phyloP scores from a whole-genome alignment of 2,329 filamentous ascomycete species.

The Anisogramma anomala region DNA sequence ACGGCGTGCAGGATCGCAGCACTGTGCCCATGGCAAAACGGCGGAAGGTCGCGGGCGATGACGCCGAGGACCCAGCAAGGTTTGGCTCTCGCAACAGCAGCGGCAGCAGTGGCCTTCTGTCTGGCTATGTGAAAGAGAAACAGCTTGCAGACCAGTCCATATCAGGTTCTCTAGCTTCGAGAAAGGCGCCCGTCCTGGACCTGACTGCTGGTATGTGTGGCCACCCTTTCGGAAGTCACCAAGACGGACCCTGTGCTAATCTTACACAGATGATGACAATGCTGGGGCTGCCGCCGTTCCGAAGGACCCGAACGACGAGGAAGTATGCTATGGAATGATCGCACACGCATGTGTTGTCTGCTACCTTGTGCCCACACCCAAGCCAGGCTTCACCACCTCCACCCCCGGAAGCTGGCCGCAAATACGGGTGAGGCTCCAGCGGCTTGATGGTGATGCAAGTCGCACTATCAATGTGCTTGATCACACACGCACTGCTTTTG shows the following conservation, averaged over 20 bases:
- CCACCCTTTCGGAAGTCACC: not conserved
- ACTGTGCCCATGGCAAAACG: constrained; percentile 52
- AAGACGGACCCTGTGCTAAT: constrained; percentile 10
- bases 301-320: constrained; percentile 50
- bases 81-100: constrained; percentile 31
- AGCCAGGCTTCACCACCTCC: constrained; percentile 48
- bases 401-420: constrained; percentile 55
- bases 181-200: constrained; percentile 35
- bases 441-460: constrained; percentile 42
- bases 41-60: constrained; percentile 42
- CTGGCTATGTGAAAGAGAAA: constrained; percentile 54
- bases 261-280: constrained; percentile 37
- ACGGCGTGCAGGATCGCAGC: constrained; percentile 59
- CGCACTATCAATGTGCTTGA: constrained; percentile 64
- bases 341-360: constrained; percentile 57
- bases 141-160: constrained; percentile 30
- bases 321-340: constrained; percentile 73
- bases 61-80: constrained; percentile 23
- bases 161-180: constrained; percentile 12
- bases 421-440: constrained; percentile 60
- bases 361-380: constrained; percentile 55
- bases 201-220: constrained; percentile 38
- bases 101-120: constrained; percentile 45
- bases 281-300: constrained; percentile 40
- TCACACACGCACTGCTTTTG: constrained; percentile 59